Evolutionary conservation across 768 basidiomycete species (phyloP).

Genomic region (Boletus vermiculosoides): DNA sequence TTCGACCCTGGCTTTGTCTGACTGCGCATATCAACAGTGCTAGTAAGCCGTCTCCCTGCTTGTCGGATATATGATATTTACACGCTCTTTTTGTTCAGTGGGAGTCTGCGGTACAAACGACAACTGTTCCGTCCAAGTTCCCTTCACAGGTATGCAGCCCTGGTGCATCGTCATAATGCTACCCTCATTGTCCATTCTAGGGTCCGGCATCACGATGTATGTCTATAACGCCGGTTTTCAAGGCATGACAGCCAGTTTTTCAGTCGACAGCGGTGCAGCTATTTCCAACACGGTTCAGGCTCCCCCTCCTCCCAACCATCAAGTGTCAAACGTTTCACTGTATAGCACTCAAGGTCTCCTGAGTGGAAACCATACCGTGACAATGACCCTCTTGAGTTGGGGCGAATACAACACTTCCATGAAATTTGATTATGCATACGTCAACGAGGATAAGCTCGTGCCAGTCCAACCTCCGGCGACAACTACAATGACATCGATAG

Average conservation of each 20-base stretch:
- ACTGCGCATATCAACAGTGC: constrained; percentile 1
- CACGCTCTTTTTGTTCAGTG: constrained; percentile 4
- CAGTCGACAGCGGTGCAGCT: constrained; percentile 14
- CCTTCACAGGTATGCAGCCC: constrained; percentile 18
- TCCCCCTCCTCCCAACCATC: constrained; percentile 16
- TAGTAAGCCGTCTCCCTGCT: constrained; percentile 10
- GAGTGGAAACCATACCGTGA: constrained; percentile 17
- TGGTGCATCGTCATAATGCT: neutral
- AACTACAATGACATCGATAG: neutral
- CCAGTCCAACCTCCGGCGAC: neutral
- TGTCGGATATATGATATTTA: neutral
- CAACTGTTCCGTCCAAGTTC: constrained; percentile 18
- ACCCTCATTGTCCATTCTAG: constrained; percentile 5
- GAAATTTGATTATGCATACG: constrained; percentile 29
- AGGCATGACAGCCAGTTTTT: constrained; percentile 25
- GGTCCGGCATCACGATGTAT: constrained; percentile 29
- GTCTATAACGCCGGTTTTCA: constrained; percentile 20
- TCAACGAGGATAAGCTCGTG: constrained; percentile 25
- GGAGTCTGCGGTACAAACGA: constrained; percentile 13
- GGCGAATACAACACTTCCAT: constrained; percentile 13
- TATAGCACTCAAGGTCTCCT: constrained; percentile 18
- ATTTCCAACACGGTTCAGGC: neutral
- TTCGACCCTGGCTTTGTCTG: neutral
- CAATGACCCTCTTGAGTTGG: constrained; percentile 26
- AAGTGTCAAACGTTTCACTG: constrained; percentile 23